Base-by-base conservation (phyloP, 805 yeast genomes). In the Phaffomyces thermotolerans region DNA sequence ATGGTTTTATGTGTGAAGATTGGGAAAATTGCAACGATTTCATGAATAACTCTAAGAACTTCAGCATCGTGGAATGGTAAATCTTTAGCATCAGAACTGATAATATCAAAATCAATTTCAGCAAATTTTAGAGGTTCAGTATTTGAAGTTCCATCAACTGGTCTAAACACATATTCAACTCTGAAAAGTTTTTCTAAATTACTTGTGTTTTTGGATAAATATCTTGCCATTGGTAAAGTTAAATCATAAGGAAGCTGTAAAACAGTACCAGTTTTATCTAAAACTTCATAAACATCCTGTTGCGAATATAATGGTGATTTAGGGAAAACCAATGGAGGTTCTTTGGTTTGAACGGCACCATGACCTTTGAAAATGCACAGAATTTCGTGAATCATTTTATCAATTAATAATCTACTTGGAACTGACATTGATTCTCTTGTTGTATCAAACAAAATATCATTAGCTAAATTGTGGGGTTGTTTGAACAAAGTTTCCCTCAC, bases 211-310 rank as follows among this genome's bases (percentile, higher is more conserved):
- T 83, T 77, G 3, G 96, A 89, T 29, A 93, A 62, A 40, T 79
- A 71, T 51, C 98, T 70, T 0, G 99, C 99, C 68, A 84, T 76
- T 0, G 99, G 98, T 30, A 90, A 67, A 0, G 95, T 85, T 48
- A 90, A 69, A 59, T 93, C 99, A 57, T 84, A 89, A 3, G 96
- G 95, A 30, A 93, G 65, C 52, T 90, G 95, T 30, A 93, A 66
- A 4, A 93, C 91, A 0, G 89, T 78, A 0, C 99, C 99, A 27
- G 87, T 81, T 41, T 78, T 72, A 56, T 91, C 98, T 42, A 93
- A 64, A 1, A 93, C 75, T 53, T 90, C 93, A 52, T 84, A 88
- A 0, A 86, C 46, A 39, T 75, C 73, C 41, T 79, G 84, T 20
- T 76, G 69, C 2, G 81, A 64, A 57, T 84, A 81, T 3, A 82